Base-by-base conservation (phyloP, 495 filamentous ascomycete species). In the Aspergillus steynii region DNA sequence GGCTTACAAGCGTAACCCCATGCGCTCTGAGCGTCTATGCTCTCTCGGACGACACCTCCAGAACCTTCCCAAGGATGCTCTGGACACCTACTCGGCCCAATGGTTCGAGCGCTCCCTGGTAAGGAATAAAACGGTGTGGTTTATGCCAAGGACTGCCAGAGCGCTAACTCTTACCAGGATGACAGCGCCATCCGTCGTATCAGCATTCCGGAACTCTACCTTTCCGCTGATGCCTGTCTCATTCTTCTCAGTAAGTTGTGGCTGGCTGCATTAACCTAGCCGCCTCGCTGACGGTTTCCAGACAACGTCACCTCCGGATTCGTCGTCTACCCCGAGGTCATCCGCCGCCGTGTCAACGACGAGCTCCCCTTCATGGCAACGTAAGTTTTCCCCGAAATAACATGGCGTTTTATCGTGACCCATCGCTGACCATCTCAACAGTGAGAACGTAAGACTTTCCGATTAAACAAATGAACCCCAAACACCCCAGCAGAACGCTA, bases 281-380 rank as follows among this genome's bases (percentile, higher is more conserved):
- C 2, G 8, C 15, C 32, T 54, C 1, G 53, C 55, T 68, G 64
- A 68, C 53, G 32, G 25, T 37, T 42, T 34, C 5, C 28, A 64
- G 86, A 95, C 78, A 96, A 98, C 71, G 86, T 98, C 52, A 83
- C 82, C 52, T 83, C 83, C 49, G 93, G 93, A 34, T 82, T 96
- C 10, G 92, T 97, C 50, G 88, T 97, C 54, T 97, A 96, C 79
- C 90, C 91, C 42, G 84, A 85, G 48, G 81, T 91, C 56, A 96
- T 97, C 74, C 77, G 80, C 53, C 77, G 80, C 42, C 85, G 78
- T 56, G 78, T 96, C 49, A 81, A 86, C 51, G 85, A 90, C 52
- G 93, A 96, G 75, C 85, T 97, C 37, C 93, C 93, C 12, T 96
- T 96, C 80, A 94, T 95, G 90, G 86, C 88, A 5, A 93, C 91